Percentiles rank a stretch among this genome's conserved stretches.
Evolutionary conservation across 2,329 filamentous ascomycete species (phyloP).

Genomic region (Calonectria crousiana): DNA sequence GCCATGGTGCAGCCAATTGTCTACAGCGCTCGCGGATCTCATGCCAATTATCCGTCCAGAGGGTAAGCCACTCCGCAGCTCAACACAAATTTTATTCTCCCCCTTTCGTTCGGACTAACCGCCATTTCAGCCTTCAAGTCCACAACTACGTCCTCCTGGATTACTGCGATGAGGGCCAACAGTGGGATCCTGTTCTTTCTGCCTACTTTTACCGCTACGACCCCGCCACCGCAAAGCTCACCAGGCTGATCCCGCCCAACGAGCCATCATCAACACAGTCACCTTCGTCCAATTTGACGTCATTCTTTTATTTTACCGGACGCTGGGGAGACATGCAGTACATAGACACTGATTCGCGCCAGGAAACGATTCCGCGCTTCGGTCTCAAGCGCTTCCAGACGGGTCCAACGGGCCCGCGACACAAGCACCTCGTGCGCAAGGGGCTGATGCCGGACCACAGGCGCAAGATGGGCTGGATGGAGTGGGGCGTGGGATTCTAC

Average conservation of each 20-base stretch:
- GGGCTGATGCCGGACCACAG: slow-evolving; percentile 46
- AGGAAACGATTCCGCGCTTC: slow-evolving; percentile 46
- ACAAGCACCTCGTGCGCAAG: slow-evolving; percentile 50
- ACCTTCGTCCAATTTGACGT: slow-evolving; percentile 44
- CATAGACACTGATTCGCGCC: slow-evolving; percentile 47
- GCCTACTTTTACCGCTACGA: slow-evolving; percentile 52
- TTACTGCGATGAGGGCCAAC: slow-evolving; percentile 48
- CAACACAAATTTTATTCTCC: rapidly evolving
- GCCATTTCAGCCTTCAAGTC: slow-evolving; percentile 43
- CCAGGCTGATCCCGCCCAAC: slow-evolving; percentile 29
- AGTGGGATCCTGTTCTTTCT: slow-evolving; percentile 51
- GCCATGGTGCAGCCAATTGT: slow-evolving; percentile 45
- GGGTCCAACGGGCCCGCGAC: slow-evolving; percentile 48
- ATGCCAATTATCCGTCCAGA: slow-evolving; percentile 48
- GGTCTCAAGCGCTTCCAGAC: slow-evolving; percentile 49
- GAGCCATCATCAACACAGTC: slow-evolving; percentile 8
- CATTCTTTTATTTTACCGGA: slow-evolving; percentile 50
- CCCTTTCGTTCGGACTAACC: background rate
- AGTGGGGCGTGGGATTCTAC: slow-evolving; percentile 43
- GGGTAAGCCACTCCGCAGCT: slow-evolving; percentile 38
- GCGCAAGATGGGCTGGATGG: slow-evolving; percentile 40
- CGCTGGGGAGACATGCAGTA: slow-evolving; percentile 50
- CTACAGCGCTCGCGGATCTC: slow-evolving; percentile 51
- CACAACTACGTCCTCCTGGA: slow-evolving; percentile 49
- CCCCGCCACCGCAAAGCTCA: slow-evolving; percentile 38